These are phyloP conservation scores for Apium graveolens DNA, from an alignment of 129 eudicot genomes.

Conservation along the genomic window DNA sequence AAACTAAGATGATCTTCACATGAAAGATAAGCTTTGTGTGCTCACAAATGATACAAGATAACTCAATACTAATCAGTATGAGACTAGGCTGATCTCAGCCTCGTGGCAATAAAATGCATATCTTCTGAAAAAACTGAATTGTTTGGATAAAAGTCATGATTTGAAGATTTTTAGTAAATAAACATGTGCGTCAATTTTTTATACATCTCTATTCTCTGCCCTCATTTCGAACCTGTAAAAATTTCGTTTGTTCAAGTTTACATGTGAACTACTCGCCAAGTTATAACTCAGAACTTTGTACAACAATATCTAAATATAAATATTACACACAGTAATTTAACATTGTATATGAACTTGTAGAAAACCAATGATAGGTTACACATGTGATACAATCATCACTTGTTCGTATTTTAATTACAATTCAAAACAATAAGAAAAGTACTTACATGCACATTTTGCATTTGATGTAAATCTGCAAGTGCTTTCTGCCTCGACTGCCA, in stretches of 20 bases:
- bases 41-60: background rate
- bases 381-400: background rate
- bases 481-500: slow-evolving; percentile 97
- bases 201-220: background rate
- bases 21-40: background rate
- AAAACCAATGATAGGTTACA: background rate
- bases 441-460: slow-evolving; percentile 83
- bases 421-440: background rate
- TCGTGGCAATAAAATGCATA: background rate
- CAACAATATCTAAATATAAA: background rate
- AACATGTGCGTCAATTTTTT: background rate
- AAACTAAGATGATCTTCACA: background rate
- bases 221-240: background rate
- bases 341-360: background rate
- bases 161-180: background rate
- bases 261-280: background rate
- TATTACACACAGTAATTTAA: background rate
- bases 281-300: background rate
- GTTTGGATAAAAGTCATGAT: background rate
- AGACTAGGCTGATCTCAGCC: background rate
- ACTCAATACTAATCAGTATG: background rate
- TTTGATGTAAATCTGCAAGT: slow-evolving; percentile 67
- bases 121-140: background rate
- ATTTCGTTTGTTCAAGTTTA: background rate
- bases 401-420: background rate